Percentiles rank a stretch among this genome's conserved stretches.
Evolutionary conservation across 2,329 filamentous ascomycete genomes (phyloP).

Genomic region (Colletotrichum karsti): DNA sequence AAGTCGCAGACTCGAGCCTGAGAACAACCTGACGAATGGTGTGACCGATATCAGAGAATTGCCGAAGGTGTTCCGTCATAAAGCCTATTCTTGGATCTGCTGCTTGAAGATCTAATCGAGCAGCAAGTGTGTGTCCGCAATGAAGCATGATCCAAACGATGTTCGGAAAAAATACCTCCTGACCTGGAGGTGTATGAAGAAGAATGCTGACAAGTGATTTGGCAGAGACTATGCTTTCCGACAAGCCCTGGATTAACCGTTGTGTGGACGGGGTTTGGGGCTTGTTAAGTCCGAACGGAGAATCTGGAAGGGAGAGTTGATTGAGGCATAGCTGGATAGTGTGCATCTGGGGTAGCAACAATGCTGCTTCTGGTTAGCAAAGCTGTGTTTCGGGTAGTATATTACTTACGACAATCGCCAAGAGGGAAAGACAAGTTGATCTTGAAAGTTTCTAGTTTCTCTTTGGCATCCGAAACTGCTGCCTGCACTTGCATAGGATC

Average conservation of each 20-base stretch:
- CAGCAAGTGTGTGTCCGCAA: slow-evolving; percentile 38
- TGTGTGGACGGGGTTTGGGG: slow-evolving; percentile 32
- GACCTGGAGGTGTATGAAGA: slow-evolving; percentile 35
- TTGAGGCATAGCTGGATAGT: slow-evolving; percentile 40
- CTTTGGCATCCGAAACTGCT: slow-evolving; percentile 17
- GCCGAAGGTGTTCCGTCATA: slow-evolving; percentile 37
- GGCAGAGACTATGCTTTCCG: slow-evolving; percentile 39
- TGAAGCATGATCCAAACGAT: slow-evolving; percentile 42
- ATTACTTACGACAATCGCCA: slow-evolving; percentile 39
- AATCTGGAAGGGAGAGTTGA: slow-evolving; percentile 36
- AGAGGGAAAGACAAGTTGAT: slow-evolving; percentile 35
- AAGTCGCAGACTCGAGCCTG: slow-evolving; percentile 35
- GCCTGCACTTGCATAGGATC: slow-evolving; percentile 24
- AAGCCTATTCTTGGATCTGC: slow-evolving; percentile 34
- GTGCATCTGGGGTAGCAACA: slow-evolving; percentile 37
- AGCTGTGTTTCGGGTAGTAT: rapidly evolving
- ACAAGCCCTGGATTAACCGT: slow-evolving; percentile 36
- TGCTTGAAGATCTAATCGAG: slow-evolving; percentile 40
- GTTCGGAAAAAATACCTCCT: slow-evolving; percentile 39
- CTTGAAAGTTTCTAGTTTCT: slow-evolving; percentile 31
- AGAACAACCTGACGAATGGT: slow-evolving; percentile 39
- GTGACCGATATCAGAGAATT: slow-evolving; percentile 39
- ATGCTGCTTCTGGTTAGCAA: slow-evolving; percentile 29
- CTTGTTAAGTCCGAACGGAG: slow-evolving; percentile 35
- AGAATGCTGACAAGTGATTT: slow-evolving; percentile 39